Conservation (phyloP, 192 early-diverging fungal genomes). For the Oehlia diaphana region DNA sequence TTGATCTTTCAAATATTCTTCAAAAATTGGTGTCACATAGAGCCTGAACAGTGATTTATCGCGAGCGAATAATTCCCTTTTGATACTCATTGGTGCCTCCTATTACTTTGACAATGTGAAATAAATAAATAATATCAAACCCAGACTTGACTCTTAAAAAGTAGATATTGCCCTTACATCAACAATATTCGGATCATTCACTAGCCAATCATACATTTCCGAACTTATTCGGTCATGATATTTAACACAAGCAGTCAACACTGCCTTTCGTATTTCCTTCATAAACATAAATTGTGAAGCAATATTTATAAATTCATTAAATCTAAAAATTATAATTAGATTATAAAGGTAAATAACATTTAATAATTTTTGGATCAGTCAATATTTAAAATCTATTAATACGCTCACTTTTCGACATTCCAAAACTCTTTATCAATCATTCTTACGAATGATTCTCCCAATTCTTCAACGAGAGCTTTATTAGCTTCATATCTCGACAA, state of each 20-base stretch:
- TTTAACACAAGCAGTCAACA: constrained; percentile 13
- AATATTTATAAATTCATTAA: constrained; percentile 10
- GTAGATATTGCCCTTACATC: neutral
- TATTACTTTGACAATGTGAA: constrained; percentile 10
- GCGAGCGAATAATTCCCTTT: constrained; percentile 7
- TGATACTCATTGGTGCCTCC: constrained; percentile 21
- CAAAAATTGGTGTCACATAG: neutral
- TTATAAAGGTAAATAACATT: neutral
- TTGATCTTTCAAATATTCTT: constrained; percentile 2
- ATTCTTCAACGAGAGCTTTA: constrained; percentile 4
- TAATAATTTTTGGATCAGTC: neutral
- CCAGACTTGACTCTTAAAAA: neutral
- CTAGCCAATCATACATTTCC: neutral
- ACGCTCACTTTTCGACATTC: constrained; percentile 10
- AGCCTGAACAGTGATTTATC: neutral
- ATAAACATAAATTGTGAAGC: neutral
- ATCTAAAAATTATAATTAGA: neutral
- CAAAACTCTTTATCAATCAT: constrained; percentile 13
- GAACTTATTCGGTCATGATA: constrained; percentile 11
- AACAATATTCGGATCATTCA: neutral
- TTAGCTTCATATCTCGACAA: constrained; percentile 15
- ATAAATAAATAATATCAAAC: constrained; percentile 1
- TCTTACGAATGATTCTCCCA: neutral
- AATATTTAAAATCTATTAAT: neutral
- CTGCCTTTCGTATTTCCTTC: neutral